These are phyloP conservation scores for Clavulina sp. DNA, from an alignment of 768 basidiomycete genomes.

Conservation along the genomic window DNA sequence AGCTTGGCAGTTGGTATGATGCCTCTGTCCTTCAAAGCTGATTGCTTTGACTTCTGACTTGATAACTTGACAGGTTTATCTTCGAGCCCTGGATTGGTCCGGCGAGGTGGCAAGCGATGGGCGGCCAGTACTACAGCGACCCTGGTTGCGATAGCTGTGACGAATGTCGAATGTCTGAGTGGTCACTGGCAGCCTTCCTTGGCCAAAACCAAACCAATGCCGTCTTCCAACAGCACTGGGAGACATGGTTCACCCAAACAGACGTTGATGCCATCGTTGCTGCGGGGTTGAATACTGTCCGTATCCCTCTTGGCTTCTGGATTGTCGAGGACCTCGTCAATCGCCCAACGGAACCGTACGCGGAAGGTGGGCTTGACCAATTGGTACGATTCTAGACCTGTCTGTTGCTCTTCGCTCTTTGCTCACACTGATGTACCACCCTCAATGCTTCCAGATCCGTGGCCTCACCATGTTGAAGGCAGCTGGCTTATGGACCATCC, in stretches of 20 bases:
- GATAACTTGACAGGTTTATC: conserved; percentile 31
- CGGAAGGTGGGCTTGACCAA: conserved; percentile 47
- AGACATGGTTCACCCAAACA: conserved; percentile 50
- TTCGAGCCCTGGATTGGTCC: conserved; percentile 77
- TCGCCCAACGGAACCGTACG: conserved; percentile 40
- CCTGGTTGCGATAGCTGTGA: conserved; percentile 46
- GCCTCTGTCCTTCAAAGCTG: neutral
- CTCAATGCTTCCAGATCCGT: conserved; percentile 29
- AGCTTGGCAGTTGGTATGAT: neutral
- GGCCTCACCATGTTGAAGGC: conserved; percentile 41
- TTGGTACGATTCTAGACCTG: conserved; percentile 28
- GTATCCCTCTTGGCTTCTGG: conserved; percentile 72
- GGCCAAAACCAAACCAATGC: conserved; percentile 38
- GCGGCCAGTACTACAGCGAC: conserved; percentile 42
- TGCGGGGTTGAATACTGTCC: conserved; percentile 55
- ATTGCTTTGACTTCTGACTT: neutral
- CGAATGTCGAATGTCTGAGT: conserved; percentile 48
- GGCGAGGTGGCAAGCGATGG: conserved; percentile 61
- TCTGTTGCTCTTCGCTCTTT: neutral
- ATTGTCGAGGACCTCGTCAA: conserved; percentile 57
- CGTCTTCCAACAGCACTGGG: conserved; percentile 47
- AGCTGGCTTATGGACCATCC: conserved; percentile 41
- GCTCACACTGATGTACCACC: neutral
- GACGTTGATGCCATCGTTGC: conserved; percentile 38
- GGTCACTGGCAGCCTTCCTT: conserved; percentile 24